A percentile compares a stretch with the other conserved stretches of the same genome.
phyloP scores from a whole-genome alignment of 2,329 filamentous ascomycete genomes.

The Botrytis cinerea region DNA sequence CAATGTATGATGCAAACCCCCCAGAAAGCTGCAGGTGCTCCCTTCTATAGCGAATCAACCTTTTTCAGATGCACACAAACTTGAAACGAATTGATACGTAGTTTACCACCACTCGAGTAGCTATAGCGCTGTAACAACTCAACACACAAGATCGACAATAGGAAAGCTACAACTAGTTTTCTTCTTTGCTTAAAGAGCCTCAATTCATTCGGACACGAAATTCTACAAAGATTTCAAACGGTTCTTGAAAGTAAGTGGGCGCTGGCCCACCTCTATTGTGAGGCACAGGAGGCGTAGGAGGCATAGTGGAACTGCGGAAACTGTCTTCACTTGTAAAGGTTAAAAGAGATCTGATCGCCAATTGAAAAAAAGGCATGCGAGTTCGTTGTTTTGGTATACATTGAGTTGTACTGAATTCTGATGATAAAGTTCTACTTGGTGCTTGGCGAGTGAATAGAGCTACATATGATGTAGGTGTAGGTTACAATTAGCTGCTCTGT shows the following conservation, averaged over 20 bases:
- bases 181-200: not conserved
- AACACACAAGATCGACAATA: not conserved
- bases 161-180: not conserved
- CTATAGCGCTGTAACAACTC: not conserved
- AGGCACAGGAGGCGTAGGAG: too few relatives aligned
- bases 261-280: not conserved
- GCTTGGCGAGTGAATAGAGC: not conserved
- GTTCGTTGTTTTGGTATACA: not conserved
- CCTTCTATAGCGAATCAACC: not conserved
- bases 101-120: not conserved
- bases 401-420: not conserved
- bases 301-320: not conserved
- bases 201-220: not conserved
- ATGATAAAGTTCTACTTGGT: not conserved
- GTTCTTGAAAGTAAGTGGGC: not conserved
- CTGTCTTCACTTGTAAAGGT: not conserved
- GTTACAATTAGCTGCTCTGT: not conserved
- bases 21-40: not conserved
- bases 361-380: not conserved
- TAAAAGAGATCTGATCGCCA: not conserved
- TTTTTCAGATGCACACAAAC: not conserved
- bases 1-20: not conserved
- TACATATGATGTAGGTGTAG: not conserved
- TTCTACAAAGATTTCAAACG: not conserved
- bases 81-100: not conserved